These are phyloP conservation scores for Candida multigemmis DNA, from an alignment of 805 yeast species.

Conservation along the genomic window DNA sequence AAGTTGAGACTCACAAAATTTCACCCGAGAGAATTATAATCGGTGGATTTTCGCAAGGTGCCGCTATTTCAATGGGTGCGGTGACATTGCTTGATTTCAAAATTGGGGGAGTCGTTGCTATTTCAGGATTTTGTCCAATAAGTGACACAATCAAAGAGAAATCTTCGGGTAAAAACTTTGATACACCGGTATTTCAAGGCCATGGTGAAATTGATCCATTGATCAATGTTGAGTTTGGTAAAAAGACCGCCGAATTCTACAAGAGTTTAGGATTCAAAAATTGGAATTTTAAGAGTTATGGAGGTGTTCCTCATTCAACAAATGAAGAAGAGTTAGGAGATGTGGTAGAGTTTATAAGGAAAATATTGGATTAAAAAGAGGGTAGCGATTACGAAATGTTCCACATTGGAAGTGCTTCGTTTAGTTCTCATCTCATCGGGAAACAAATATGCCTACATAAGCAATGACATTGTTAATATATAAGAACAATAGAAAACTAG, in stretches of 20 bases:
- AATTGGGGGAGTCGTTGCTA: slow-evolving; percentile 68
- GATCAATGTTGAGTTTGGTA: slow-evolving; percentile 34
- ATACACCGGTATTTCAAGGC: slow-evolving; percentile 78
- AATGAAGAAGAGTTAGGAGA: slow-evolving; percentile 58
- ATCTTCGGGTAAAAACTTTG: slow-evolving; percentile 32
- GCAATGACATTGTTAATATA: too few species aligned
- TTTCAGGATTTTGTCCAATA: slow-evolving; percentile 67
- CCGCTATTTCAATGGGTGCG: slow-evolving; percentile 63
- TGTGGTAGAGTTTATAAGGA: slow-evolving; percentile 25
- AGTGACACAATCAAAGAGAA: slow-evolving; percentile 7
- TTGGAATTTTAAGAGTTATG: slow-evolving; percentile 41
- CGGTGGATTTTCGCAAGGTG: slow-evolving; percentile 97
- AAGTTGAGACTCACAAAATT: slow-evolving; percentile 41
- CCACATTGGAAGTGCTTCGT: too few species aligned
- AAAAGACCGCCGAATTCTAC: slow-evolving; percentile 35
- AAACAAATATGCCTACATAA: too few species aligned
- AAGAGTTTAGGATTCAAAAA: slow-evolving; percentile 35
- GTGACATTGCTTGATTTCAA: slow-evolving; percentile 45
- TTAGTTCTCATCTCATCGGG: too few species aligned
- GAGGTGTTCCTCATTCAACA: slow-evolving; percentile 61
- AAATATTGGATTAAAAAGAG: slow-evolving; percentile 7
- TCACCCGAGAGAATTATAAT: slow-evolving; percentile 63
- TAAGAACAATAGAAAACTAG: too few species aligned
- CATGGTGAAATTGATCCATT: slow-evolving; percentile 80
- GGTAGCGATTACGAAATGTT: too few species aligned